Evolutionary conservation across 805 yeast genomes (phyloP).

Genomic region (Saccharomyces mikatae): DNA sequence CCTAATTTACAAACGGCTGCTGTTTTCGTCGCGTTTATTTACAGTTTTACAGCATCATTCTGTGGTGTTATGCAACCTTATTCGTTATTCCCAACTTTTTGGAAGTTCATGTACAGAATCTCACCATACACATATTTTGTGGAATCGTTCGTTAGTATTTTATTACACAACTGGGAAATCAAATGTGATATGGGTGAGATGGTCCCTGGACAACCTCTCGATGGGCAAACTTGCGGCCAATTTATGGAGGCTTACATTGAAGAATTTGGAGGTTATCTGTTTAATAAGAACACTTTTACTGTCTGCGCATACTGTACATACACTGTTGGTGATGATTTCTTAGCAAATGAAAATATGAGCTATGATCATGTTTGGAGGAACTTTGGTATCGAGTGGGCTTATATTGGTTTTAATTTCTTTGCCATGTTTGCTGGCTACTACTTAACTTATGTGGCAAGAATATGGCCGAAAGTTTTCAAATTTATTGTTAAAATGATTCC

Average conservation of each 20-base stretch:
- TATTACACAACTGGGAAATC: conserved; percentile 46
- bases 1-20: conserved; percentile 68
- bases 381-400: conserved; percentile 49
- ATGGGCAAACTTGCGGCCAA: conserved; percentile 53
- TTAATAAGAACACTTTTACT: conserved; percentile 38
- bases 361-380: conserved; percentile 51
- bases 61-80: conserved; percentile 34
- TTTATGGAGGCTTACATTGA: conserved; percentile 41
- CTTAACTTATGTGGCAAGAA: conserved; percentile 13
- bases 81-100: conserved; percentile 58
- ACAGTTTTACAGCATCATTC: conserved; percentile 30
- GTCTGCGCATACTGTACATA: conserved; percentile 37
- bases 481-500: background rate
- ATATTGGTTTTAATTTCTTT: conserved; percentile 40
- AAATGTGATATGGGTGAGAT: conserved; percentile 42
- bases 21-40: conserved; percentile 42
- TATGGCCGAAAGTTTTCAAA: conserved; percentile 13
- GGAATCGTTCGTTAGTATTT: conserved; percentile 39
- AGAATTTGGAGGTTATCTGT: conserved; percentile 45
- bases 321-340: conserved; percentile 34
- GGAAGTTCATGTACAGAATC: conserved; percentile 62
- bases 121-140: conserved; percentile 59
- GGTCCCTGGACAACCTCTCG: conserved; percentile 43
- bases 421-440: conserved; percentile 27
- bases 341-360: conserved; percentile 33